Evolutionary conservation across 1,284 basidiomycete genomes (phyloP), one percentile per base, ranked within the genome.

Genomic region (Cryptococcus sp.): DNA sequence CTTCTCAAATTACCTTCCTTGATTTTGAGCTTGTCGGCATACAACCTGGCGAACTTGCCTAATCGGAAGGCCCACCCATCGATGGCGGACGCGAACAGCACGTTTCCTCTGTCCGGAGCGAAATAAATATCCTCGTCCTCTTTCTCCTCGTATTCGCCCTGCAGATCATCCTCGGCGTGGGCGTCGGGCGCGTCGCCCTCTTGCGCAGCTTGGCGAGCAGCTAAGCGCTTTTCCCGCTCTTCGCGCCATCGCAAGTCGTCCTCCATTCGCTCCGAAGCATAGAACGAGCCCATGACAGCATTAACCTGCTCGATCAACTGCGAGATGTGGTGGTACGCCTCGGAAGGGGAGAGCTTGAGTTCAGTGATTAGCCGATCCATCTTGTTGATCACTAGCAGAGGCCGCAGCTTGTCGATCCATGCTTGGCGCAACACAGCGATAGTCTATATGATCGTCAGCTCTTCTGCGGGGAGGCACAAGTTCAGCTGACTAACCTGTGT

Each of bases 71-170:
- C 96, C 95, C 96, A 99, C 3, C 94, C 93, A 71, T 98, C 93
- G 58, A 98, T 87, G 3, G 96, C 96, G 39, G 90, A 93, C 0
- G 95, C 91, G 75, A 99, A 99, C 47, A 99, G 85, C 46, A 99
- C 96, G 72, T 98, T 99, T 22, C 96, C 96, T 58, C 87, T 85
- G 70, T 95, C 90, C 0, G 96, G 96, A 2, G 93, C 91, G 70
- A 99, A 99, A 80, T 99, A 99, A 57, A 99, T 88, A 75, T 96
- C 93, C 75, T 95, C 91, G 71, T 99, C 96, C 71, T 98, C 94
- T 71, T 90, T 90, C 78, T 99, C 96, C 70, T 93, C 87, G 75
- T 89, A 96, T 41, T 72, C 73, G 22, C 85, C 85, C 19, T 70
- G 71, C 19, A 72, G 71, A 2, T 8, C 30, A 38, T 68, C 72